A percentile compares a stretch with the other conserved stretches of the same genome.
phyloP scores from a whole-genome alignment of 2,329 filamentous ascomycete genomes.

The Penicillium hordei region DNA sequence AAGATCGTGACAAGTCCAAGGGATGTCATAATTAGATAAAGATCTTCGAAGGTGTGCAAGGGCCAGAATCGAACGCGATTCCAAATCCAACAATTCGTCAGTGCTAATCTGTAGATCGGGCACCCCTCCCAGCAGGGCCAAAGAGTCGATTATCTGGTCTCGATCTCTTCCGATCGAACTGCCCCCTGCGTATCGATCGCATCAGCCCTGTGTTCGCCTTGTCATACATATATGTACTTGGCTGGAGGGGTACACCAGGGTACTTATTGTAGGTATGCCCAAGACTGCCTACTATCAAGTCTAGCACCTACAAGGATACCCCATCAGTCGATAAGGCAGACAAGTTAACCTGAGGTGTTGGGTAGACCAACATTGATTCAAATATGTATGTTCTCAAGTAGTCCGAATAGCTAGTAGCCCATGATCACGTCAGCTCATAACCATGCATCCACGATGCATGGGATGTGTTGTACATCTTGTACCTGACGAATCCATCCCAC shows the following conservation, averaged over 20 bases:
- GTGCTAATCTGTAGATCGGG: not conserved
- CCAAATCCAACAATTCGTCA: not conserved
- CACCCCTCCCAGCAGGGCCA: not conserved
- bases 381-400: not conserved
- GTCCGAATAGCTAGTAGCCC: not conserved
- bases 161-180: slow-evolving; percentile 1
- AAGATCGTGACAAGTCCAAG: not conserved
- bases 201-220: not conserved
- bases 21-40: not conserved
- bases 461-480: slow-evolving; percentile 12
- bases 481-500: slow-evolving; percentile 6
- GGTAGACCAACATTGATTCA: slow-evolving; percentile 2
- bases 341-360: not conserved
- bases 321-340: not conserved
- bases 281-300: not conserved
- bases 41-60: not conserved
- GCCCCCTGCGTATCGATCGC: slow-evolving; percentile 2
- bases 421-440: not conserved
- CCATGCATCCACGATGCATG: not conserved
- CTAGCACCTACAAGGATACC: not conserved
- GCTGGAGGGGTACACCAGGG: not conserved
- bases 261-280: not conserved
- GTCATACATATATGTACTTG: not conserved
- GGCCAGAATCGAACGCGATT: not conserved
- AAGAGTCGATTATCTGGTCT: not conserved